Conservation (phyloP, 2,329 filamentous ascomycete genomes). For the Stylonectria norvegica region DNA sequence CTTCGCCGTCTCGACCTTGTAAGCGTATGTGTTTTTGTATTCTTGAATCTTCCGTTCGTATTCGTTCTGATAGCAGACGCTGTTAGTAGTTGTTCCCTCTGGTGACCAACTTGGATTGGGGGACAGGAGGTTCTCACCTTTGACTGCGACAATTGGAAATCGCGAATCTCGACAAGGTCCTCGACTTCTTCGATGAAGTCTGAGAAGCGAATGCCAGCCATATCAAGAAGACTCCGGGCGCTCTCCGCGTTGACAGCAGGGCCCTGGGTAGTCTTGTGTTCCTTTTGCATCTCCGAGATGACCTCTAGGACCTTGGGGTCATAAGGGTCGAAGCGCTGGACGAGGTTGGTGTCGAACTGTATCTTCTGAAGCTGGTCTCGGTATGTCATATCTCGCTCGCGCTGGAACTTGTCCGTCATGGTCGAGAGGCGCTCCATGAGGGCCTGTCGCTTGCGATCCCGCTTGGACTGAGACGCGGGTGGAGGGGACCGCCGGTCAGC, state of each 20-base stretch:
- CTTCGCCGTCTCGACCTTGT: conserved; percentile 60
- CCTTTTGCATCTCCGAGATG: conserved; percentile 59
- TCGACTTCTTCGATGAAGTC: conserved; percentile 86
- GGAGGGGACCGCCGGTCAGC: conserved; percentile 37
- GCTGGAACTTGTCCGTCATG: conserved; percentile 73
- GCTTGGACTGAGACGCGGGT: conserved; percentile 63
- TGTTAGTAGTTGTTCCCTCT: conserved; percentile 18
- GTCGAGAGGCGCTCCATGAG: conserved; percentile 75
- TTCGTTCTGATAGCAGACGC: conserved; percentile 47
- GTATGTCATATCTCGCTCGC: conserved; percentile 80
- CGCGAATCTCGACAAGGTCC: conserved; percentile 80
- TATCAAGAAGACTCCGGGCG: conserved; percentile 59
- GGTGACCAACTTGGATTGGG: conserved; percentile 2
- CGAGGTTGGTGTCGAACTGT: conserved; percentile 85
- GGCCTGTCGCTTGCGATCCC: conserved; percentile 83
- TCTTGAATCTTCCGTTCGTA: conserved; percentile 61
- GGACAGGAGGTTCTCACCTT: conserved; percentile 63
- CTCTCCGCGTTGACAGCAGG: conserved; percentile 37
- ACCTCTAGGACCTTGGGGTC: conserved; percentile 68
- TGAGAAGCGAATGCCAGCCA: conserved; percentile 80
- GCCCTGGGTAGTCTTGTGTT: conserved; percentile 47
- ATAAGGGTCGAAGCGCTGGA: conserved; percentile 82
- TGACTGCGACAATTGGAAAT: conserved; percentile 76
- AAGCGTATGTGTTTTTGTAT: conserved; percentile 56
- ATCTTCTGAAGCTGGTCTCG: conserved; percentile 85